Conservation (phyloP, 169 alveolate species). For the Plasmodium vinckei region DNA sequence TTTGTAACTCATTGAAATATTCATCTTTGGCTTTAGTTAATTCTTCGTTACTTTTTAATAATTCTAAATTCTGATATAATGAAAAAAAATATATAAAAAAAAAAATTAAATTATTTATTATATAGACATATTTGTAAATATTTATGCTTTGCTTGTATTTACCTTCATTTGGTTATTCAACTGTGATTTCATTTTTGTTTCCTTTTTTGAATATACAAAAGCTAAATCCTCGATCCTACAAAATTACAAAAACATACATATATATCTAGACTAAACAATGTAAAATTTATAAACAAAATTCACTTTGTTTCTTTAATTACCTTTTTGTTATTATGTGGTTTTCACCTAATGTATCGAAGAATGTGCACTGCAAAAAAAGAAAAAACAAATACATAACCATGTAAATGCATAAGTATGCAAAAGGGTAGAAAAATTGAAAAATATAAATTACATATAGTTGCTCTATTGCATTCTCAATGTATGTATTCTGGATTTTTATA, state of each 20-base stretch:
- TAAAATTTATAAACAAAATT: not conserved
- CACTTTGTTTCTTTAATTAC: not conserved
- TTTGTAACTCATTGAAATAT: slow-evolving; percentile 36
- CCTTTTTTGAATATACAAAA: slow-evolving; percentile 42
- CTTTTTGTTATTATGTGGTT: slow-evolving; percentile 24
- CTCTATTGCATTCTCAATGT: slow-evolving; percentile 54
- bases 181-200: slow-evolving; percentile 31
- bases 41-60: slow-evolving; percentile 47
- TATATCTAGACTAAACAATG: not conserved
- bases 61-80: slow-evolving; percentile 38
- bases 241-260: not conserved
- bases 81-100: not conserved
- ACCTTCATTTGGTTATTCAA: slow-evolving; percentile 45
- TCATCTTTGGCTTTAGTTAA: slow-evolving; percentile 34
- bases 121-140: not conserved
- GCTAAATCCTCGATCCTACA: slow-evolving; percentile 50
- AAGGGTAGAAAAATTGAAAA: not conserved
- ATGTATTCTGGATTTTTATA: slow-evolving; percentile 22
- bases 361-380: slow-evolving; percentile 6
- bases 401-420: not conserved
- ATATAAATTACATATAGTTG: slow-evolving; percentile 33
- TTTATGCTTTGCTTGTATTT: not conserved
- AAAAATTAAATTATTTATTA: not conserved
- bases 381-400: not conserved
- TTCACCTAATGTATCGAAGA: slow-evolving; percentile 12